Evolutionary conservation across 2,329 filamentous ascomycete genomes (phyloP).

Genomic region (Ceratocystiopsis brevicomis): DNA sequence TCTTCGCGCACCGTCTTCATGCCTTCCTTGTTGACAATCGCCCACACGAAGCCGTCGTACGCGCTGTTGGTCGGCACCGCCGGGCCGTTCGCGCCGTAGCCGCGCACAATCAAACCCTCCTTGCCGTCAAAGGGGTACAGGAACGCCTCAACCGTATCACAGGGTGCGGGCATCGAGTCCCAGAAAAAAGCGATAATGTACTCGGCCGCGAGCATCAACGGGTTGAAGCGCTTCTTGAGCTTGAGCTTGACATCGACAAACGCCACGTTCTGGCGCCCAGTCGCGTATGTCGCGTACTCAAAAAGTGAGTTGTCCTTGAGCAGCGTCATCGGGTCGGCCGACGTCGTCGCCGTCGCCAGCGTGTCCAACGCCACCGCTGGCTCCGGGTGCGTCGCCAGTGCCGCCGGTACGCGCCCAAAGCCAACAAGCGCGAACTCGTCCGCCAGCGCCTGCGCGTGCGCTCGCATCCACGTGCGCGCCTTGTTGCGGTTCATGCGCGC

Average conservation of each 20-base stretch:
- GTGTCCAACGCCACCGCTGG: constrained; percentile 45
- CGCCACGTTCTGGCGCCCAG: constrained; percentile 79
- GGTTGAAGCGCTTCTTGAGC: constrained; percentile 76
- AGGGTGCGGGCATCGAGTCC: constrained; percentile 50
- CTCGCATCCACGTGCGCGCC: constrained; percentile 62
- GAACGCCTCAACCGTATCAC: constrained; percentile 57
- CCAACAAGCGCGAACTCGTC: constrained; percentile 79
- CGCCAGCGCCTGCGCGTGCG: constrained; percentile 51
- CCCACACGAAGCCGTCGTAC: constrained; percentile 88
- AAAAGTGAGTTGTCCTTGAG: constrained; percentile 76
- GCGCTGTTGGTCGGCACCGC: constrained; percentile 42
- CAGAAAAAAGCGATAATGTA: constrained; percentile 53
- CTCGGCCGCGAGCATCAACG: constrained; percentile 43
- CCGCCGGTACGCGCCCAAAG: constrained; percentile 38
- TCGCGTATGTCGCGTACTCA: constrained; percentile 74
- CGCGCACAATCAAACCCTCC: constrained; percentile 59
- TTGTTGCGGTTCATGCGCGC: constrained; percentile 61
- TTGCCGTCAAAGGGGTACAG: constrained; percentile 85
- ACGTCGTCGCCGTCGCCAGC: constrained; percentile 14
- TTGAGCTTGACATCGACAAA: constrained; percentile 74
- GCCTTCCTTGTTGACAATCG: constrained; percentile 80
- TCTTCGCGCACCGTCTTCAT: constrained; percentile 86
- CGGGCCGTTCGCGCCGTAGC: constrained; percentile 18
- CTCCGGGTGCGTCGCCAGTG: constrained; percentile 21
- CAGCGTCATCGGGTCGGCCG: constrained; percentile 30